These are phyloP conservation scores for Stipa capillata DNA, from an alignment of 176 grass and related monocot species.

Conservation along the genomic window DNA sequence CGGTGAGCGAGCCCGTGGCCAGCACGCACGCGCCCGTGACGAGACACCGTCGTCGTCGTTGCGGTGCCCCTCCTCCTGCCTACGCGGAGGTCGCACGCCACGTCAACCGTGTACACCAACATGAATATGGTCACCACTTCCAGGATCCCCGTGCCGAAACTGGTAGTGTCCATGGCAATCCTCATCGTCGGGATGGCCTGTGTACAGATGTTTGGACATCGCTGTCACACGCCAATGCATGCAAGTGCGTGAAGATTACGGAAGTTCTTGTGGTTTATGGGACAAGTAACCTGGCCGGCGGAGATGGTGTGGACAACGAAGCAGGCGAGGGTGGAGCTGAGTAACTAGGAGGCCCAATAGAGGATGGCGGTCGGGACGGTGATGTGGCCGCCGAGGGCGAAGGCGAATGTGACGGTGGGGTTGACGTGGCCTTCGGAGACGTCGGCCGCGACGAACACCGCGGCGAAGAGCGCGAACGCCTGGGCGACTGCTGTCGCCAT, in stretches of 20 bases:
- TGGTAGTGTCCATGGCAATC: background rate
- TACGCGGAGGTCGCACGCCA: slow-evolving; percentile 10
- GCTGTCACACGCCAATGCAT: background rate
- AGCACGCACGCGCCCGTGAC: slow-evolving; percentile 35
- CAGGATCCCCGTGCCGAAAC: background rate
- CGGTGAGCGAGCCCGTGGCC: slow-evolving; percentile 53
- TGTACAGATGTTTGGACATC: background rate
- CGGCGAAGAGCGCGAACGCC: slow-evolving; percentile 26
- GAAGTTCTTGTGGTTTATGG: too few species aligned
- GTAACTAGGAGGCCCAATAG: slow-evolving; percentile 46
- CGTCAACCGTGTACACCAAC: slow-evolving; percentile 43
- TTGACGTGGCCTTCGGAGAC: slow-evolving; percentile 50
- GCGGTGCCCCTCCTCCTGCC: background rate
- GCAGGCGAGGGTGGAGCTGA: slow-evolving; percentile 44
- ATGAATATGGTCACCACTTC: slow-evolving; percentile 33
- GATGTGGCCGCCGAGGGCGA: slow-evolving; percentile 33
- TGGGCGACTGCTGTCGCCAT: slow-evolving; percentile 34
- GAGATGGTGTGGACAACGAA: slow-evolving; percentile 29
- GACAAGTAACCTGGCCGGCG: slow-evolving; percentile 29
- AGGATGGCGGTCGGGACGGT: slow-evolving; percentile 31
- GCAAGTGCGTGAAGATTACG: background rate
- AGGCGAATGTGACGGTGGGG: slow-evolving; percentile 47
- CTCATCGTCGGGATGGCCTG: slow-evolving; percentile 42
- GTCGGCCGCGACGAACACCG: slow-evolving; percentile 22
- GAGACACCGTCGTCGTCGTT: slow-evolving; percentile 7